Percentiles rank a stretch among this genome's conserved stretches.
phyloP scores from a whole-genome alignment of 129 eudicot species.

The Flaveria robusta region DNA sequence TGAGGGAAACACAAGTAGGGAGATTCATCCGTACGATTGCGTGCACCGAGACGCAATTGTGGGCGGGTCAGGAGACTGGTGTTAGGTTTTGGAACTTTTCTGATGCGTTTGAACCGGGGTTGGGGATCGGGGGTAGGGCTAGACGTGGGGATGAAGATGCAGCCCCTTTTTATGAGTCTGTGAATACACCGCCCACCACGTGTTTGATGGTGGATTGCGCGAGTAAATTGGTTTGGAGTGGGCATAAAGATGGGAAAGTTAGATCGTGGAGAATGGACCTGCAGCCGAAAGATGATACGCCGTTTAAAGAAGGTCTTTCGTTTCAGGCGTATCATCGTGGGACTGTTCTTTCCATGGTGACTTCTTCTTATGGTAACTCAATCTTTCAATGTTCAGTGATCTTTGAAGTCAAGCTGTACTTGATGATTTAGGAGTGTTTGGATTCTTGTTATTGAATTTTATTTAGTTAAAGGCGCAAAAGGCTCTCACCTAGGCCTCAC shows the following conservation, averaged over 20 bases:
- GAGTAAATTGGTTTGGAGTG: conserved; percentile 85
- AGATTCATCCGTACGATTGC: conserved; percentile 73
- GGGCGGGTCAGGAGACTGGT: conserved; percentile 96
- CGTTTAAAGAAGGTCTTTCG: conserved; percentile 75
- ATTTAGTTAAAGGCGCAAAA: neutral
- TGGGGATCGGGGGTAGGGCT: conserved; percentile 67
- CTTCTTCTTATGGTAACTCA: conserved; percentile 72
- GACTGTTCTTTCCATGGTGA: conserved; percentile 64
- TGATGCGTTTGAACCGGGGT: conserved; percentile 74
- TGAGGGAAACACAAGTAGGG: conserved; percentile 94
- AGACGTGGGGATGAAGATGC: conserved; percentile 92
- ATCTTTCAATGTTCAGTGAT: neutral
- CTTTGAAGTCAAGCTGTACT: neutral
- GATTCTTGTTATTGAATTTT: neutral
- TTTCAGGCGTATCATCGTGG: conserved; percentile 95
- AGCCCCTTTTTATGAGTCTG: conserved; percentile 81
- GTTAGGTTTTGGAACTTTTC: conserved; percentile 84
- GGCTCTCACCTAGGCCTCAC: too few species aligned
- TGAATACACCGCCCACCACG: conserved; percentile 65
- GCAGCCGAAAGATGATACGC: conserved; percentile 41
- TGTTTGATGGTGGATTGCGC: conserved; percentile 79
- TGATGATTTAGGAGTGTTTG: neutral
- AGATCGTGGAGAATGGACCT: conserved; percentile 93
- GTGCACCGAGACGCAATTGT: conserved; percentile 80
- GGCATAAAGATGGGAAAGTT: conserved; percentile 93